Evolutionary conservation across 192 early-diverging fungal genomes (phyloP), one percentile per base, ranked within the genome.

Genomic region (Podila clonocystis): DNA sequence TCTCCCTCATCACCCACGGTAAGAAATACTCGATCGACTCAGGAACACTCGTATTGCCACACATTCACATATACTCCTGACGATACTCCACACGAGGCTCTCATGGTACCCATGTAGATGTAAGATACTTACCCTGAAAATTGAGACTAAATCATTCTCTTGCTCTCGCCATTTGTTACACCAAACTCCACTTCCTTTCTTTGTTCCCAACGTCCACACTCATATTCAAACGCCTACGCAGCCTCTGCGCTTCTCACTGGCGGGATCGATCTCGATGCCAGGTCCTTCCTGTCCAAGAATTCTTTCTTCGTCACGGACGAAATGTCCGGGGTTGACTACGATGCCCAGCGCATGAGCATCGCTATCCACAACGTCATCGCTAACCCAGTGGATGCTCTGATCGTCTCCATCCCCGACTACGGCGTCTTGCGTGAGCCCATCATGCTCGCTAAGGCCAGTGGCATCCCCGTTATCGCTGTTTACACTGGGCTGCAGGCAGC

Each of bases 331-430:
- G 13, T 73, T 6, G 70, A 73, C 0, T 80, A 73, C 29, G 67
- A 72, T 24, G 38, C 31, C 6, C 24, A 34, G 15, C 64, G 52
- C n/a, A 79, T 79, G 76, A 58, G 48, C 15, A 3, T 31, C 8
- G 13, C 68, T 19, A 72, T 80, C 20, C 62, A 80, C 33, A 62
- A 34, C 5, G 77, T 71, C 19, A 63, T 73, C 26, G 59, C 52
- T 12, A 26, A 52, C 55, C 41, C 50, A 6, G 67, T 73, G 19
- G 62, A 80, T 34, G 77, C 58, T 15, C 65, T 80, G 57, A 65
- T 80, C 48, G 71, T 80, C 52, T 80, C 77, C 13, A 80, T 80
- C 34, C 77, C 77, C 0, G 77, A 80, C 49, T 31, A 30, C 11
- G 77, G 73, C 1, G 36, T 62, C 28, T 62, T 80, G 2, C 48